Evolutionary conservation across 2,329 filamentous ascomycete genomes (phyloP).

Genomic region (Tolypocladium tropicale): DNA sequence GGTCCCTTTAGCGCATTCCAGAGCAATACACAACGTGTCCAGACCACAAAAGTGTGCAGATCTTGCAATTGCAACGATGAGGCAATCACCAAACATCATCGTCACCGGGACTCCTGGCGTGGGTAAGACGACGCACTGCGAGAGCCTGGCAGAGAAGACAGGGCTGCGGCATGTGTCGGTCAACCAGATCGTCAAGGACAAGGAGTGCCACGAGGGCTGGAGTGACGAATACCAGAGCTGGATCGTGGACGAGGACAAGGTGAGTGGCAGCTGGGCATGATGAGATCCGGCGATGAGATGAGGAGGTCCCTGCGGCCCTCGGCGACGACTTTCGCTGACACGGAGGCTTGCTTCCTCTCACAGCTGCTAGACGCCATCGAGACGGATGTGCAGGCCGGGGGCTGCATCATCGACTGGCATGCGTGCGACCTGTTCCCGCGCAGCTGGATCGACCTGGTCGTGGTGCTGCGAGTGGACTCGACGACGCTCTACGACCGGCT

Average conservation of each 20-base stretch:
- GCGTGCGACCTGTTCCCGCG: constrained; percentile 91
- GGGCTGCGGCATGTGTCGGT: constrained; percentile 76
- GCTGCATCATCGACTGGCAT: constrained; percentile 94
- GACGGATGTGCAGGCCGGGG: constrained; percentile 65
- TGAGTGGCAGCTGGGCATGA: constrained; percentile 26
- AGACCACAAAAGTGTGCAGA: too few species aligned
- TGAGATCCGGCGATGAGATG: background rate
- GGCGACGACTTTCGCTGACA: background rate
- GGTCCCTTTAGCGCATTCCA: too few species aligned
- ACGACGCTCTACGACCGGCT: constrained; percentile 77
- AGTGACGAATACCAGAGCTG: constrained; percentile 79
- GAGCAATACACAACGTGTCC: too few species aligned
- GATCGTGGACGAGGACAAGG: constrained; percentile 96
- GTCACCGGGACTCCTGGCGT: constrained; percentile 93
- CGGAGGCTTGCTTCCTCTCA: constrained; percentile 2
- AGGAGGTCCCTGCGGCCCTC: background rate
- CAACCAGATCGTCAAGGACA: constrained; percentile 86
- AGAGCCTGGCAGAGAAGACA: constrained; percentile 64
- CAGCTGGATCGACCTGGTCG: constrained; percentile 89
- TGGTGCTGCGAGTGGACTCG: constrained; percentile 78
- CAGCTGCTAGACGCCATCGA: constrained; percentile 84
- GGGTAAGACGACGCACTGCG: constrained; percentile 89
- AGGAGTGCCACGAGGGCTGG: constrained; percentile 76
- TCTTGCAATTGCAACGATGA: constrained; percentile 27
- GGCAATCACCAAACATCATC: constrained; percentile 72